Percentiles rank a stretch among this genome's conserved stretches.
Evolutionary conservation across 2,329 filamentous ascomycete species (phyloP).

Genomic region (Beauveria pseudobassiana): DNA sequence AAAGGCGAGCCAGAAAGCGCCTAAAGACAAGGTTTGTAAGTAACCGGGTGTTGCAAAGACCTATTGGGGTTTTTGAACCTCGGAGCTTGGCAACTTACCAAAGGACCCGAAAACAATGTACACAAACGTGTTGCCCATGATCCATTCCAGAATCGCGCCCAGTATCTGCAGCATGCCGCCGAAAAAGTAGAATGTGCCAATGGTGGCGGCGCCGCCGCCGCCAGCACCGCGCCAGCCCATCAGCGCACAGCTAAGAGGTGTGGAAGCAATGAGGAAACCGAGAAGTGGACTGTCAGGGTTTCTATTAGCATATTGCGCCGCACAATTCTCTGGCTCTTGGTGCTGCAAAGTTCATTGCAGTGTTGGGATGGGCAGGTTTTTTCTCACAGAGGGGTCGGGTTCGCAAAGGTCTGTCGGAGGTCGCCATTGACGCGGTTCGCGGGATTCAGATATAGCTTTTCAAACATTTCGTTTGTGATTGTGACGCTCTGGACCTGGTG

Average conservation of each 20-base stretch:
- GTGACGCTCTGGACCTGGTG: background rate
- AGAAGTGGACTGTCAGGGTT: background rate
- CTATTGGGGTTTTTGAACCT: background rate
- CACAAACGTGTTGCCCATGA: conserved; percentile 46
- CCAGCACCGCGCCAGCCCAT: conserved; percentile 42
- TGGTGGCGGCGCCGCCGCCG: conserved; percentile 33
- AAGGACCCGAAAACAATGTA: conserved; percentile 39
- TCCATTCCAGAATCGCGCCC: conserved; percentile 41
- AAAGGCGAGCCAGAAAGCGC: conserved; percentile 7
- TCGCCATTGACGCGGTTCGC: background rate
- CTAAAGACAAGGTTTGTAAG: background rate
- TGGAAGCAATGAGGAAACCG: background rate
- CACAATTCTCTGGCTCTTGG: too few species aligned
- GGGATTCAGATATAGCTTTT: background rate
- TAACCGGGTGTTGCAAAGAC: too few species aligned
- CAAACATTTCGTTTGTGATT: background rate
- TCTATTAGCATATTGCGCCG: background rate
- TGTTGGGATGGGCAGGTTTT: too few species aligned
- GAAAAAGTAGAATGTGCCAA: conserved; percentile 36
- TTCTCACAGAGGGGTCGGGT: background rate
- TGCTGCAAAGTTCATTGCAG: background rate
- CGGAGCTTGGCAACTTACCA: background rate
- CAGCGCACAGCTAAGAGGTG: conserved; percentile 24
- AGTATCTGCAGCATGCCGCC: conserved; percentile 40
- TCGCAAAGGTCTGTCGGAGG: background rate